These are phyloP conservation scores for Nemania sp. DNA, from an alignment of 2,329 filamentous ascomycete genomes.

Conservation along the genomic window DNA sequence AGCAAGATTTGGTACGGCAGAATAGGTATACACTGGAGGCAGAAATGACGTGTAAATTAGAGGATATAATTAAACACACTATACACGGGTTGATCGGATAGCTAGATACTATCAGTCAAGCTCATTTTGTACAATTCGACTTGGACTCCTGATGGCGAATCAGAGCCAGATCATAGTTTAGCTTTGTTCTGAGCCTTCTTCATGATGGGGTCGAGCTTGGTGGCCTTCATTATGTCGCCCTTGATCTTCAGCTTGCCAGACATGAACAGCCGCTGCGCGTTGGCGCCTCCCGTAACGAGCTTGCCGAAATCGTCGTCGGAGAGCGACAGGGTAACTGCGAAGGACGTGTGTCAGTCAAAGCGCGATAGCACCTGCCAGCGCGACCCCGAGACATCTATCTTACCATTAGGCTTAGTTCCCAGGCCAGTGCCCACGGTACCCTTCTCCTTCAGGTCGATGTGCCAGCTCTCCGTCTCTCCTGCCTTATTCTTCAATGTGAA, in stretches of 20 bases:
- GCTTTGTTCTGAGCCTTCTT: conserved; percentile 84
- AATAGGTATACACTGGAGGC: no score
- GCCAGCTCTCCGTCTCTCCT: conserved; percentile 83
- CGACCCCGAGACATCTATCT: conserved; percentile 41
- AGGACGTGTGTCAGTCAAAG: conserved; percentile 4
- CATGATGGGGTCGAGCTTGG: conserved; percentile 90
- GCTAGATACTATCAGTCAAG: conserved; percentile 7
- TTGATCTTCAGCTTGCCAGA: conserved; percentile 97
- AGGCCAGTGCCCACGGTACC: conserved; percentile 79
- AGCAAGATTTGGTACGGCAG: no score
- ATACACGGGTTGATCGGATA: conserved; percentile 13
- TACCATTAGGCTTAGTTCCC: conserved; percentile 82
- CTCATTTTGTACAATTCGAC: conserved; percentile 11
- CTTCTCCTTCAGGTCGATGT: conserved; percentile 92
- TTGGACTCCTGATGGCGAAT: not conserved
- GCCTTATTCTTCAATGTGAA: conserved; percentile 89
- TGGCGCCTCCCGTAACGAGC: conserved; percentile 83
- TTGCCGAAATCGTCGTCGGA: conserved; percentile 85
- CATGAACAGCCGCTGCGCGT: conserved; percentile 96
- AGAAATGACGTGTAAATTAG: no score
- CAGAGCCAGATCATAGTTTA: conserved; percentile 71
- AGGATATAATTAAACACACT: conserved; percentile 19
- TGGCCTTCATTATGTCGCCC: conserved; percentile 98
- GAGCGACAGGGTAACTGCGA: conserved; percentile 77
- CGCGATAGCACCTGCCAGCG: not conserved